phyloP scores from a whole-genome alignment of 306 rosid species.

The Dryas drummondii region DNA sequence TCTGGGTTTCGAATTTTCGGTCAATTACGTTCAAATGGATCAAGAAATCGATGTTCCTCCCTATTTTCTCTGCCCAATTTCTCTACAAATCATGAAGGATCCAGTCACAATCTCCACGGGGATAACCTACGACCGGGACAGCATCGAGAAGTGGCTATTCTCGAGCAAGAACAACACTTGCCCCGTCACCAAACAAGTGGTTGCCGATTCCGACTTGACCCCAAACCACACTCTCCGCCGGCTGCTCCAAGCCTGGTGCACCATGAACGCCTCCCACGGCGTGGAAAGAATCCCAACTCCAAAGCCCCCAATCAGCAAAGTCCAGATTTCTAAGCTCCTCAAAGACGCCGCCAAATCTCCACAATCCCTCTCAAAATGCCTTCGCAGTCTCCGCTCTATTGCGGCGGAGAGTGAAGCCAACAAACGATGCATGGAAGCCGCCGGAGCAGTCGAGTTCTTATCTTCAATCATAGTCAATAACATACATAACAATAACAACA shows the following conservation, averaged over 20 bases:
- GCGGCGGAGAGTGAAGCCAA: constrained; percentile 63
- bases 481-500: not conserved
- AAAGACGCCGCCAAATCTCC: constrained; percentile 46
- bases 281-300: constrained; percentile 81
- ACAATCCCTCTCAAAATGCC: constrained; percentile 32
- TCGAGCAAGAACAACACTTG: constrained; percentile 48
- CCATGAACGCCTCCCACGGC: constrained; percentile 67
- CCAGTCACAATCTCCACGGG: constrained; percentile 77
- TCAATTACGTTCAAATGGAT: constrained; percentile 32
- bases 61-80: constrained; percentile 73
- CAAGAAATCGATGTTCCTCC: constrained; percentile 65
- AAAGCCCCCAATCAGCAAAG: constrained; percentile 54
- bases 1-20: not conserved
- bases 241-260: constrained; percentile 85
- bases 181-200: constrained; percentile 65
- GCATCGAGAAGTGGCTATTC: constrained; percentile 84
- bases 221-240: constrained; percentile 94
- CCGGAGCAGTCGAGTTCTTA: constrained; percentile 60
- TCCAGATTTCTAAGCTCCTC: constrained; percentile 46
- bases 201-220: constrained; percentile 47
- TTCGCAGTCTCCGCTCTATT: constrained; percentile 47
- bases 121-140: constrained; percentile 74
- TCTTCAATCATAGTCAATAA: constrained; percentile 36
- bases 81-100: constrained; percentile 82
- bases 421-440: constrained; percentile 50